Conservation (phyloP, 2,329 filamentous ascomycete species). For the Paramyrothecium roridum region DNA sequence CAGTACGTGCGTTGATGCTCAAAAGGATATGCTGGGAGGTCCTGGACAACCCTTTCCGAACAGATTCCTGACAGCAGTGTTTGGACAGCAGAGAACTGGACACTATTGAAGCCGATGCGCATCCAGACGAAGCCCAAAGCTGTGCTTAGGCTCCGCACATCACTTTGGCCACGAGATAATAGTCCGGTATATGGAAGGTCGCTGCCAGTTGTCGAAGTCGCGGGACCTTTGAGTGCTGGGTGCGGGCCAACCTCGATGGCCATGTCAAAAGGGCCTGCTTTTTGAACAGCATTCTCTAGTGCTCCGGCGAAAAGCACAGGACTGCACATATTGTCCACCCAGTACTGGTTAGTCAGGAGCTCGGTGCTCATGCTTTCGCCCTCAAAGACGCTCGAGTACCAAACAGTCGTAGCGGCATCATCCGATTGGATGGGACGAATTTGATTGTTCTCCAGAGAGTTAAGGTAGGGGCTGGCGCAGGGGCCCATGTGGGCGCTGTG, state of each 20-base stretch:
- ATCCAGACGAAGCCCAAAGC: neutral
- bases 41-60: neutral
- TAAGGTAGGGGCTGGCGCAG: neutral
- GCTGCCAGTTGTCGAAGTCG: neutral
- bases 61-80: neutral
- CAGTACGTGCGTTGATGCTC: neutral
- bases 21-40: neutral
- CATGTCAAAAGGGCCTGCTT: neutral
- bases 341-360: neutral
- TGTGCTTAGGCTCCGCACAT: neutral
- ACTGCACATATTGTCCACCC: neutral
- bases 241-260: neutral
- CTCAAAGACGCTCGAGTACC: neutral
- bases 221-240: neutral
- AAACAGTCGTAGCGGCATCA: neutral
- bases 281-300: neutral
- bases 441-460: neutral
- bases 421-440: neutral
- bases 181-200: neutral
- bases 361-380: neutral
- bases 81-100: neutral
- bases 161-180: neutral
- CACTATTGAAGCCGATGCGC: neutral
- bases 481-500: slow-evolving; percentile 45
- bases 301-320: neutral